A percentile compares a stretch with the other conserved stretches of the same genome.
These are phyloP conservation scores for Penicillium dipodomyicola DNA, from an alignment of 495 filamentous ascomycete genomes.

Conservation along the genomic window DNA sequence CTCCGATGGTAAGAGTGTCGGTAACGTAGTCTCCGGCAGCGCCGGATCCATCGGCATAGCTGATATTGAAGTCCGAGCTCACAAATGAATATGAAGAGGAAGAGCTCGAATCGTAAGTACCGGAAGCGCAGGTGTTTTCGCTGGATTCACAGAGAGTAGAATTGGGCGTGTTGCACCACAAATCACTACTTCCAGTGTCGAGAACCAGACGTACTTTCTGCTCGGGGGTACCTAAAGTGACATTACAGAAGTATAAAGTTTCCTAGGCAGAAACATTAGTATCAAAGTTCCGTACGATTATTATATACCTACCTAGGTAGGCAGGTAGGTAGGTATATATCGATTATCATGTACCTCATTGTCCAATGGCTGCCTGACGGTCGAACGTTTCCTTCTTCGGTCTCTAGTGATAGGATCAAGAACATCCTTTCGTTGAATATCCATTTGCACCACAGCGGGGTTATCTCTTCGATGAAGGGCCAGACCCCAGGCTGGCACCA, in stretches of 20 bases:
- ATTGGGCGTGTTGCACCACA: slow-evolving; percentile 75
- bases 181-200: slow-evolving; percentile 85
- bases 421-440: slow-evolving; percentile 39
- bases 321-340: not conserved
- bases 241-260: slow-evolving; percentile 67
- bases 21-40: slow-evolving; percentile 80
- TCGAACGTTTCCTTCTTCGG: slow-evolving; percentile 36
- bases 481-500: slow-evolving; percentile 25
- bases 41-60: slow-evolving; percentile 82
- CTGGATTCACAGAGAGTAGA: slow-evolving; percentile 57
- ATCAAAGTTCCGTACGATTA: not conserved
- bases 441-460: slow-evolving; percentile 39
- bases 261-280: slow-evolving; percentile 25
- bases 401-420: slow-evolving; percentile 35
- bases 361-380: slow-evolving; percentile 35
- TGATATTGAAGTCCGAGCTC: slow-evolving; percentile 80
- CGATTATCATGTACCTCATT: slow-evolving; percentile 38
- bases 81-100: slow-evolving; percentile 82
- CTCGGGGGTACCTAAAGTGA: slow-evolving; percentile 68
- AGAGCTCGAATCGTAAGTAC: slow-evolving; percentile 67
- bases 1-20: slow-evolving; percentile 71
- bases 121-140: slow-evolving; percentile 54
- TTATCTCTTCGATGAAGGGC: slow-evolving; percentile 33
- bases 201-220: slow-evolving; percentile 65
- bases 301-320: not conserved